phyloP scores from a whole-genome alignment of 345 rosid genomes.

The Eucalyptus leucophloia region DNA sequence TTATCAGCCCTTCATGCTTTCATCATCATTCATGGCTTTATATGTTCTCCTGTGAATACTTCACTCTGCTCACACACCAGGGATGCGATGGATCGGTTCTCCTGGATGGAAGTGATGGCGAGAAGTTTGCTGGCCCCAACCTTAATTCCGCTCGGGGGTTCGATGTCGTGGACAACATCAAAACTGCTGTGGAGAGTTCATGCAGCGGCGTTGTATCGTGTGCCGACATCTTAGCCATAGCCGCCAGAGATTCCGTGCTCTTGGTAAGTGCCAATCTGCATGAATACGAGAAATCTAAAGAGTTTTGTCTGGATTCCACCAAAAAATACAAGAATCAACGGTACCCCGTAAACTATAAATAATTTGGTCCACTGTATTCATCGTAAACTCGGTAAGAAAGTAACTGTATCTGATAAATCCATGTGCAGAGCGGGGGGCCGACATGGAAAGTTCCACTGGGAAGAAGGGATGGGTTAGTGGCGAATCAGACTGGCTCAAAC shows the following conservation, averaged over 20 bases:
- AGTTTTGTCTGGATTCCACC: neutral
- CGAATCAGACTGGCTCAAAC: constrained; percentile 49
- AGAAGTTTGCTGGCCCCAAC: constrained; percentile 42
- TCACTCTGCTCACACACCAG: neutral
- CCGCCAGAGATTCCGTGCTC: constrained; percentile 61
- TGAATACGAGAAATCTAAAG: neutral
- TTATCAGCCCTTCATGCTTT: neutral
- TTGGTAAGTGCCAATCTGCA: constrained; percentile 23
- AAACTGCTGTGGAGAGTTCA: constrained; percentile 46
- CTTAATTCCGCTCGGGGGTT: constrained; percentile 47
- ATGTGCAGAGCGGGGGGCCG: constrained; percentile 72
- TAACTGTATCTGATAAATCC: neutral
- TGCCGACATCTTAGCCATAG: constrained; percentile 60
- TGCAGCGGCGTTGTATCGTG: constrained; percentile 71
- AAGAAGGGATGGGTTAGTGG: constrained; percentile 59
- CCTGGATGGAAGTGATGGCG: constrained; percentile 39
- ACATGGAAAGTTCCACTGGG: constrained; percentile 60
- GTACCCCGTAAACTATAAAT: neutral
- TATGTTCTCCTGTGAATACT: neutral
- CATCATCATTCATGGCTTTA: neutral
- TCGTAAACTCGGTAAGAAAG: neutral
- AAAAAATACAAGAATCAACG: neutral
- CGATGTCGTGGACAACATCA: constrained; percentile 52
- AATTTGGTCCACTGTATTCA: neutral
- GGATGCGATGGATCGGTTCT: constrained; percentile 53